phyloP scores from a whole-genome alignment of 2,329 filamentous ascomycete genomes.

The Penicillium sp. region DNA sequence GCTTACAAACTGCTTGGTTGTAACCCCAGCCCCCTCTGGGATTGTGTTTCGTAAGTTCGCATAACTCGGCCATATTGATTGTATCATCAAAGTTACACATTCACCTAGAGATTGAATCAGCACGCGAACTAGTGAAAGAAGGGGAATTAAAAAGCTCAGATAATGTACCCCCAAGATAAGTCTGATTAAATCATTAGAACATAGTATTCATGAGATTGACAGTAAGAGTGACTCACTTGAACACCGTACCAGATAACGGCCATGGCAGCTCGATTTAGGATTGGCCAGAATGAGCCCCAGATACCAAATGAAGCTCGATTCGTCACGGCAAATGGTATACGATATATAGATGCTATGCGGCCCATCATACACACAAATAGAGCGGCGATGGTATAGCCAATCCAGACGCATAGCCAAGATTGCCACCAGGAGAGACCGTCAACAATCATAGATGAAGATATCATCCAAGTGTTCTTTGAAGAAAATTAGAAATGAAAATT shows the following conservation, averaged over 20 bases:
- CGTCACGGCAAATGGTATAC: conserved; percentile 13
- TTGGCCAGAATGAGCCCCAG: conserved; percentile 19
- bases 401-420: conserved; percentile 20
- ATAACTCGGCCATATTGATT: conserved; percentile 47
- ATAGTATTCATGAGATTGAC: not conserved
- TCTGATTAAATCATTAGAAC: not conserved
- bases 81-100: conserved; percentile 19
- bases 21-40: conserved; percentile 42
- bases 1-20: conserved; percentile 44
- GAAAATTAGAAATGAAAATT: not conserved
- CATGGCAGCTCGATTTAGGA: conserved; percentile 17
- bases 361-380: conserved; percentile 14
- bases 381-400: conserved; percentile 15
- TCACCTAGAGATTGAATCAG: conserved; percentile 5
- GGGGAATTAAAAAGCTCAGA: not conserved
- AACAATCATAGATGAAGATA: conserved; percentile 20
- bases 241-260: conserved; percentile 19
- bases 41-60: conserved; percentile 52
- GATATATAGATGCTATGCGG: conserved; percentile 14
- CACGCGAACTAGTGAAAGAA: not conserved
- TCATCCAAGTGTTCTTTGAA: conserved; percentile 18
- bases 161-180: not conserved
- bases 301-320: conserved; percentile 15
- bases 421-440: conserved; percentile 21
- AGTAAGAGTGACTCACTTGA: conserved; percentile 11